Evolutionary conservation across 805 yeast genomes (phyloP), one percentile per base, ranked within the genome.

Genomic region (Nakazawaea anatomiae): DNA sequence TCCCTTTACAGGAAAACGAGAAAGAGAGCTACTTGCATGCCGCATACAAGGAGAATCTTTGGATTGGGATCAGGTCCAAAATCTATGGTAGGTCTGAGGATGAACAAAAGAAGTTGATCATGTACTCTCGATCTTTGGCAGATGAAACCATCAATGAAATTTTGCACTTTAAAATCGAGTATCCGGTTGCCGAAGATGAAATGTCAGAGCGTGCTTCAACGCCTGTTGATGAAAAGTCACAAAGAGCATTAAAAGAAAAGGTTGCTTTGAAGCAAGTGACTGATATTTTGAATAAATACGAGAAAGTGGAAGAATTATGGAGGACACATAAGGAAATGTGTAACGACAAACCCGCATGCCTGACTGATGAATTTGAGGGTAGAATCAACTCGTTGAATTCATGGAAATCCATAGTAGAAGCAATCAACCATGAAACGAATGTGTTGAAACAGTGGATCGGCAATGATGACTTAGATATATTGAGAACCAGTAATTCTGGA

Each of bases 31-130:
- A 78, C 55, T 58, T 79, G 51, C 75, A 80, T 53, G 72, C 83
- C 5, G 72, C 80, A 5, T 77, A 79, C 62, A 82, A 81, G 55
- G 87, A 85, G 58, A 89, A 83, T 53, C 69, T 89, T 38, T 94
- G 99, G 99, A 67, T 88, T 50, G 96, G 92, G 28, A 77, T 94
- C 18, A 74, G 88, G 46, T 91, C 98, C 1, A 88, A 87, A 67
- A 74, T 87, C 46, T 82, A 82, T 53, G 91, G 94, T 18, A 76
- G 97, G 53, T 74, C 92, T 0, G 83, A 85, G 50, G 88, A 82
- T 39, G 96, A 89, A 53, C 96, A 92, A 63, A 71, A 77, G 44
- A 77, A 82, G 57, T 75, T 88, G 10, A 77, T 89, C 4, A 72
- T 79, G n/a, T 82, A 82, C 55, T 73, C 87, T 25, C 71, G 97